A percentile compares a stretch with the other conserved stretches of the same genome.
Evolutionary conservation across 1,284 basidiomycete genomes (phyloP).

Genomic region (Boletus mariae): DNA sequence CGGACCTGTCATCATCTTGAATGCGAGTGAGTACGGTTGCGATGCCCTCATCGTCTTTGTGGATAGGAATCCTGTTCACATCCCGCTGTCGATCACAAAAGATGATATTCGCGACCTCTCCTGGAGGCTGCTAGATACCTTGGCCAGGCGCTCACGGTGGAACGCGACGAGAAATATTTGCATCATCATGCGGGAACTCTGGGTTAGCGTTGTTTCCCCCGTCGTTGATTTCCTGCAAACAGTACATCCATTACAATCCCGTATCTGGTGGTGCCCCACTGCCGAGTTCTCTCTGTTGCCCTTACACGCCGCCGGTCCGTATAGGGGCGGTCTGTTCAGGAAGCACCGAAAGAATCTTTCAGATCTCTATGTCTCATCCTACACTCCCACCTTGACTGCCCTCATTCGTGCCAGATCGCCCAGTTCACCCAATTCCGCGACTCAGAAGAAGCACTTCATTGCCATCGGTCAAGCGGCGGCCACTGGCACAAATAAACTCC

Average conservation of each 20-base stretch:
- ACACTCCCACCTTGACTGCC: slow-evolving; percentile 25
- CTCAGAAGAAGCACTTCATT: not conserved
- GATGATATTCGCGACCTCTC: not conserved
- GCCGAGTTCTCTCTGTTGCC: not conserved
- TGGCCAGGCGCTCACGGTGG: not conserved
- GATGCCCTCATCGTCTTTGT: not conserved
- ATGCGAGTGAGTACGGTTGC: not conserved
- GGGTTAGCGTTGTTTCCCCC: not conserved
- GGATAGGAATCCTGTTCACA: slow-evolving; percentile 9
- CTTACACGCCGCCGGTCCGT: not conserved
- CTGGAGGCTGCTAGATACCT: not conserved
- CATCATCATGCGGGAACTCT: not conserved
- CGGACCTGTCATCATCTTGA: not conserved
- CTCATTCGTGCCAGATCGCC: not conserved
- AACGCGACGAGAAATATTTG: not conserved
- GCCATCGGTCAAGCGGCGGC: not conserved
- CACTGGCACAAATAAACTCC: not conserved
- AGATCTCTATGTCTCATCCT: slow-evolving; percentile 33
- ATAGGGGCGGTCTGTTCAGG: not conserved
- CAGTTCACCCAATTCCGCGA: not conserved
- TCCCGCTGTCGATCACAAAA: slow-evolving; percentile 7
- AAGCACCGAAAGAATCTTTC: slow-evolving; percentile 12
- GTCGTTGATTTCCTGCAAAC: not conserved
- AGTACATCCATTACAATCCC: not conserved
- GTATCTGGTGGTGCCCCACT: not conserved